Conservation (phyloP, 2,329 filamentous ascomycete species). For the Neocucurbitaria cava region DNA sequence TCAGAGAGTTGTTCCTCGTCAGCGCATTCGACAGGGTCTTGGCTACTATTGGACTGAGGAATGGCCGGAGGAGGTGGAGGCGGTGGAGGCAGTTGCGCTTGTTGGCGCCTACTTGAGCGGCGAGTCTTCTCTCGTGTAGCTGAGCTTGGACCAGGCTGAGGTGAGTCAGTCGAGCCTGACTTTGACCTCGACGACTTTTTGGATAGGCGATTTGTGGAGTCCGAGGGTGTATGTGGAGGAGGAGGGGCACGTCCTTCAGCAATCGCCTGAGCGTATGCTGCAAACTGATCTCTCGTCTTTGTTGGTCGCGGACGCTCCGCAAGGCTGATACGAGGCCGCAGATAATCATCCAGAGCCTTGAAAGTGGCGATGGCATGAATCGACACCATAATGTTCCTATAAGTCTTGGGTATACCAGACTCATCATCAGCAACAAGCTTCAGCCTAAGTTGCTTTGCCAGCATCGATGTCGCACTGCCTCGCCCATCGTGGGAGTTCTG, state of each 20-base stretch:
- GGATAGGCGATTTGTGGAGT: constrained; percentile 38
- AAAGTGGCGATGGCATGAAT: constrained; percentile 99
- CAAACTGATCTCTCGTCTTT: constrained; percentile 68
- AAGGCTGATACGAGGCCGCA: constrained; percentile 85
- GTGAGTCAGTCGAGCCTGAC: constrained; percentile 48
- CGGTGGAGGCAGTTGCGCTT: constrained; percentile 56
- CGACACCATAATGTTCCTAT: constrained; percentile 95
- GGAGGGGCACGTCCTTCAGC: constrained; percentile 51
- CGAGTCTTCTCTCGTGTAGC: constrained; percentile 68
- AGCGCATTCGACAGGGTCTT: constrained; percentile 82
- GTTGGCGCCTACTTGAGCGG: constrained; percentile 67
- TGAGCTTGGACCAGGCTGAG: constrained; percentile 53
- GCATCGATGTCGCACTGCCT: constrained; percentile 91
- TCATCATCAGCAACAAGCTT: constrained; percentile 89
- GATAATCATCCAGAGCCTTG: constrained; percentile 94
- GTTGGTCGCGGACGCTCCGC: constrained; percentile 72
- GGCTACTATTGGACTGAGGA: constrained; percentile 30
- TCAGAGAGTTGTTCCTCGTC: constrained; percentile 87
- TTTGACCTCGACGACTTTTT: constrained; percentile 44
- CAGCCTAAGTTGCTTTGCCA: constrained; percentile 92
- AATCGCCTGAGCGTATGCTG: constrained; percentile 78
- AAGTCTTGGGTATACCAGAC: constrained; percentile 85
- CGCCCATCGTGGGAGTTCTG: constrained; percentile 90
- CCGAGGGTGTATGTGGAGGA: constrained; percentile 45
- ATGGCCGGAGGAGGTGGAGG: constrained; percentile 59